Conservation (phyloP, 352 stramenopile species). For the Phytophthora fragariaefolia region DNA sequence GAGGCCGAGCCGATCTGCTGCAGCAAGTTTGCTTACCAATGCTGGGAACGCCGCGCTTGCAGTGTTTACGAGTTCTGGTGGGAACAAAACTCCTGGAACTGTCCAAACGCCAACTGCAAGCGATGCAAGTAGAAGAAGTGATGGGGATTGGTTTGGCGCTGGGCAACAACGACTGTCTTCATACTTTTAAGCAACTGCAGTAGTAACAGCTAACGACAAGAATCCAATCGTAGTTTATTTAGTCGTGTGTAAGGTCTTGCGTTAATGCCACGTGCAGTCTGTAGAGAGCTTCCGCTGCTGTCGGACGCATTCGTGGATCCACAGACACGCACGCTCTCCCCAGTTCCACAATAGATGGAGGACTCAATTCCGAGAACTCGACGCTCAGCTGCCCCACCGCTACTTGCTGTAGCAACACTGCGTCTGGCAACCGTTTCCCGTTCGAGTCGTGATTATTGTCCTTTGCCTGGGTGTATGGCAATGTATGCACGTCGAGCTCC, state of each 20-base stretch:
- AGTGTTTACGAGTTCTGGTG: slow-evolving; percentile 17
- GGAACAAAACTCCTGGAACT: background rate
- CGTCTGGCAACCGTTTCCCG: slow-evolving; percentile 28
- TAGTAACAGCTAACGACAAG: background rate
- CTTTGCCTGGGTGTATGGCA: slow-evolving; percentile 26
- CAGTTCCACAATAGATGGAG: slow-evolving; percentile 22
- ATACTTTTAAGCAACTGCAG: slow-evolving; percentile 28
- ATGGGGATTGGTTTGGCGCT: slow-evolving; percentile 8
- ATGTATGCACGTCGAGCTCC: slow-evolving; percentile 37
- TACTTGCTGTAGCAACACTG: slow-evolving; percentile 33
- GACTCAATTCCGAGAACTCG: slow-evolving; percentile 29
- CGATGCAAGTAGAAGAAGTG: background rate
- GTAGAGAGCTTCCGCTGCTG: slow-evolving; percentile 29
- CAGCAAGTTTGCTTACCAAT: slow-evolving; percentile 25
- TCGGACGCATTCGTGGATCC: slow-evolving; percentile 42
- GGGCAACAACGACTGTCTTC: slow-evolving; percentile 16
- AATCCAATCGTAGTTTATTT: slow-evolving; percentile 13
- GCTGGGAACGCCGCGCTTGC: slow-evolving; percentile 25
- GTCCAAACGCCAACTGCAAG: background rate
- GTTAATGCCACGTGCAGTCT: slow-evolving; percentile 27
- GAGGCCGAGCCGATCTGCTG: slow-evolving; percentile 26
- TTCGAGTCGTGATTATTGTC: slow-evolving; percentile 11
- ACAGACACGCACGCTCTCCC: slow-evolving; percentile 43
- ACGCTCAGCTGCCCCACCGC: slow-evolving; percentile 28
- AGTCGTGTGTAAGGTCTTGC: background rate